Percentiles rank a stretch among this genome's conserved stretches.
These are phyloP conservation scores for Polygonum aviculare DNA, from an alignment of 148 eudicot species.

Conservation along the genomic window DNA sequence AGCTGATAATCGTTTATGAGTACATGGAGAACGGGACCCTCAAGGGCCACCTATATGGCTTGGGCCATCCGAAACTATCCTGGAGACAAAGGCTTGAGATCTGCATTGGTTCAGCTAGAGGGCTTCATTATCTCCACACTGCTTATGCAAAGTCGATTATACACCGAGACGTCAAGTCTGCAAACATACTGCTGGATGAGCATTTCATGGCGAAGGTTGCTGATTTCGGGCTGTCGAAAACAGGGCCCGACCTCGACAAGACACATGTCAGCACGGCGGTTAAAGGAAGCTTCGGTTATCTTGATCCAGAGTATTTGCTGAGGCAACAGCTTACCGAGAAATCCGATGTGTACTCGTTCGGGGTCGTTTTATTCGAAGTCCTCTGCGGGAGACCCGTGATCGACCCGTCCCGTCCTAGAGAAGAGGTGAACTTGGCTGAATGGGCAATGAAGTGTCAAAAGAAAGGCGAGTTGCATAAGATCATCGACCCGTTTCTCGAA, in stretches of 20 bases:
- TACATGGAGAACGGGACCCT: conserved; percentile 95
- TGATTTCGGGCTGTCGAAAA: conserved; percentile 86
- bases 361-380: conserved; percentile 83
- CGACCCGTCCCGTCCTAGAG: conserved; percentile 83
- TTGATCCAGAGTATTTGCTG: conserved; percentile 89
- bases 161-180: conserved; percentile 94
- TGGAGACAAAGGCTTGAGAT: conserved; percentile 92
- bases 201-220: conserved; percentile 88
- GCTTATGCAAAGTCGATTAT: conserved; percentile 82
- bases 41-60: conserved; percentile 74
- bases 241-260: conserved; percentile 87
- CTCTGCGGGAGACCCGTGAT: conserved; percentile 89
- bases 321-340: conserved; percentile 90
- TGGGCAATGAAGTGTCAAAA: conserved; percentile 94
- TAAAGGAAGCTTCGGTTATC: conserved; percentile 91
- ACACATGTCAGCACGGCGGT: conserved; percentile 97
- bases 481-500: conserved; percentile 51
- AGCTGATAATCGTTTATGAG: conserved; percentile 89
- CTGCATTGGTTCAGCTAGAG: conserved; percentile 90
- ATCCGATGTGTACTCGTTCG: conserved; percentile 92
- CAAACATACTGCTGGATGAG: conserved; percentile 79
- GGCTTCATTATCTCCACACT: conserved; percentile 93
- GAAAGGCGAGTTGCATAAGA: conserved; percentile 69
- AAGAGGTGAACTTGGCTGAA: conserved; percentile 83
- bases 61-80: conserved; percentile 54